phyloP scores from a whole-genome alignment of 768 basidiomycete genomes.

The Lanmaoa rubissima region DNA sequence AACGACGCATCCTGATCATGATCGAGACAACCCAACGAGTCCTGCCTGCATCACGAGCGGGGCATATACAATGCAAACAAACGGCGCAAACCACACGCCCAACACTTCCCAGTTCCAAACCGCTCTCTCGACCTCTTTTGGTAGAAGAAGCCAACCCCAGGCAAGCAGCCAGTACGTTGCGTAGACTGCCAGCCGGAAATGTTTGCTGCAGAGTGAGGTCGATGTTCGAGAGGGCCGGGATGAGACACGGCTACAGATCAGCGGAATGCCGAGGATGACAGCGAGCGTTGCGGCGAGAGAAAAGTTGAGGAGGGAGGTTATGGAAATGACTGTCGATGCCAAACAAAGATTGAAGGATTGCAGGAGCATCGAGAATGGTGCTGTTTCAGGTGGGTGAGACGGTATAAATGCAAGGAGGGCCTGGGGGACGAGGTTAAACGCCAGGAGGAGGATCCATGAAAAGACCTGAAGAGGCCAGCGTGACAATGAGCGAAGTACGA shows the following conservation, averaged over 20 bases:
- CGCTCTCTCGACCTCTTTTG: constrained; percentile 46
- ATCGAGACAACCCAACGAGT: constrained; percentile 44
- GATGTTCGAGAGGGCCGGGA: constrained; percentile 15
- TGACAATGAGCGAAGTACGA: constrained; percentile 14
- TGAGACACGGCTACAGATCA: constrained; percentile 46
- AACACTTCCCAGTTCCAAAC: constrained; percentile 79
- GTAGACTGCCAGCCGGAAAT: constrained; percentile 16
- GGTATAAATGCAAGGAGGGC: constrained; percentile 31
- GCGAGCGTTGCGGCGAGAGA: constrained; percentile 78
- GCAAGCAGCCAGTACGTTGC: constrained; percentile 46
- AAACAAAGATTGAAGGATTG: constrained; percentile 78
- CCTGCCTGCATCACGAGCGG: constrained; percentile 74
- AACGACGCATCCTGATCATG: not conserved
- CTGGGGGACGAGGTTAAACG: constrained; percentile 34
- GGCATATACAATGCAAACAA: constrained; percentile 74
- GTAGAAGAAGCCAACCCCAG: constrained; percentile 56
- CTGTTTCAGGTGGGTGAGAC: constrained; percentile 25
- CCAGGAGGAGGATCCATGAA: constrained; percentile 32
- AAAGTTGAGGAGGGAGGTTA: constrained; percentile 88
- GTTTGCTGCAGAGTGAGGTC: constrained; percentile 27
- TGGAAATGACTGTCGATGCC: constrained; percentile 82
- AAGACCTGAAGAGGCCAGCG: constrained; percentile 22
- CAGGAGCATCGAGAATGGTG: constrained; percentile 49
- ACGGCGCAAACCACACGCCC: constrained; percentile 81
- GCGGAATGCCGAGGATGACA: constrained; percentile 60